A percentile compares a stretch with the other conserved stretches of the same genome.
These are phyloP conservation scores for Torulaspora maleeae DNA, from an alignment of 805 yeast species.

Conservation along the genomic window DNA sequence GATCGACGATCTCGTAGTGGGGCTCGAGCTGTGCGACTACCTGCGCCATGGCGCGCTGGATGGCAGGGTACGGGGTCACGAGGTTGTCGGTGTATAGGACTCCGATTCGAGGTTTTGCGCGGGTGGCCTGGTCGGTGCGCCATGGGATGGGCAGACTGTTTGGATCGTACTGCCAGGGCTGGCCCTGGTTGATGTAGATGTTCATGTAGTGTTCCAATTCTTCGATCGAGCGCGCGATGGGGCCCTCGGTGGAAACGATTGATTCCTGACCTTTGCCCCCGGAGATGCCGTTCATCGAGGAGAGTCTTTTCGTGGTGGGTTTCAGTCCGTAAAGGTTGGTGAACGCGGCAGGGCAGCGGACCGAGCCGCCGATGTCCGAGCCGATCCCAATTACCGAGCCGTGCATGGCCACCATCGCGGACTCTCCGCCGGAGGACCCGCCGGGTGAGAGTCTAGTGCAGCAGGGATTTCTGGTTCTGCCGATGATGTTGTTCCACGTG, in stretches of 20 bases:
- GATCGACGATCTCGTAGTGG: slow-evolving; percentile 54
- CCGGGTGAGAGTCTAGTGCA: slow-evolving; percentile 58
- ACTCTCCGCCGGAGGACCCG: slow-evolving; percentile 74
- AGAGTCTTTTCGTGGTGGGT: slow-evolving; percentile 54
- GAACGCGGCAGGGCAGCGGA: slow-evolving; percentile 64
- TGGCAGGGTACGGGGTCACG: slow-evolving; percentile 65
- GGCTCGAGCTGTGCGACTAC: slow-evolving; percentile 53
- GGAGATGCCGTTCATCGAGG: slow-evolving; percentile 42
- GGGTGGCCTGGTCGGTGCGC: slow-evolving; percentile 32
- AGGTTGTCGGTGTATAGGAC: slow-evolving; percentile 60
- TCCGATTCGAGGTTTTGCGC: slow-evolving; percentile 51
- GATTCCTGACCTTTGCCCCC: slow-evolving; percentile 62
- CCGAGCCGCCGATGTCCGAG: slow-evolving; percentile 69
- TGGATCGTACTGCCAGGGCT: slow-evolving; percentile 55
- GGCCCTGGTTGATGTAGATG: slow-evolving; percentile 53
- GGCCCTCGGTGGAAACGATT: slow-evolving; percentile 63
- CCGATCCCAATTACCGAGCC: slow-evolving; percentile 64
- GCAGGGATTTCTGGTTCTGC: slow-evolving; percentile 54
- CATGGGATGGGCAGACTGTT: slow-evolving; percentile 38
- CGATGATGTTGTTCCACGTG: slow-evolving; percentile 55
- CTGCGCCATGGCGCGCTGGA: slow-evolving; percentile 49
- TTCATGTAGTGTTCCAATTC: slow-evolving; percentile 70
- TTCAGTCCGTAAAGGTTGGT: slow-evolving; percentile 59
- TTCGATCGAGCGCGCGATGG: slow-evolving; percentile 57
- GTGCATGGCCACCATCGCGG: slow-evolving; percentile 53